Conservation (phyloP, 768 basidiomycete species). For the Lentinula aciculospora region DNA sequence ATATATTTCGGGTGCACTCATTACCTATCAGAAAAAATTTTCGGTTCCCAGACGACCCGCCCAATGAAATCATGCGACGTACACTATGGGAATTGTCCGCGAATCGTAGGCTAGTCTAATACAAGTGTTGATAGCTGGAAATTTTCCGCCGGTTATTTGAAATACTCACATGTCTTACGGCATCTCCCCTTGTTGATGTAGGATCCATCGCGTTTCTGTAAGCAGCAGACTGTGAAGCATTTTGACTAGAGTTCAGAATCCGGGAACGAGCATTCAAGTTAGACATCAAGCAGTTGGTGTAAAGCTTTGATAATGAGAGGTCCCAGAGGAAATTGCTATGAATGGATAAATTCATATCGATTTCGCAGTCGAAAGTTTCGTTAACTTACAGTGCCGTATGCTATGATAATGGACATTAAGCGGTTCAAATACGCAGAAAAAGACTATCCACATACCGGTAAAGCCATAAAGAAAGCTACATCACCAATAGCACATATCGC, state of each 20-base stretch:
- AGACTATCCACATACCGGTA: slow-evolving; percentile 22
- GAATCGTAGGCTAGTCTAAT: not conserved
- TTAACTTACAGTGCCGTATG: slow-evolving; percentile 38
- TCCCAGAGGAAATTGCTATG: slow-evolving; percentile 45
- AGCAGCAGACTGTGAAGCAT: not conserved
- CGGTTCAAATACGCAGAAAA: not conserved
- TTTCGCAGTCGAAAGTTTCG: not conserved
- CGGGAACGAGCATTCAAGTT: slow-evolving; percentile 40
- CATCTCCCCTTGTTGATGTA: not conserved
- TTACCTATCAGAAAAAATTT: not conserved
- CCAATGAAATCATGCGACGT: not conserved
- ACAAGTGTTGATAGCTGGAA: not conserved
- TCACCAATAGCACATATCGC: slow-evolving; percentile 35
- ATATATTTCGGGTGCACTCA: not conserved
- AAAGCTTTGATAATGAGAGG: slow-evolving; percentile 40
- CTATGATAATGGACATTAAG: slow-evolving; percentile 18
- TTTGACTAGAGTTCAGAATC: not conserved
- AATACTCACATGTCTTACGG: not conserved
- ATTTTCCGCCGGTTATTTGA: not conserved
- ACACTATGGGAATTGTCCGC: not conserved
- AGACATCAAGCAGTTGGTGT: slow-evolving; percentile 42
- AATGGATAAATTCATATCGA: not conserved
- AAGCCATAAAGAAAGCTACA: slow-evolving; percentile 35
- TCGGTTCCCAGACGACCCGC: no score
- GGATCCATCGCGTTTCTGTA: not conserved